These are phyloP conservation scores for Kockiozyma suomiensis DNA, from an alignment of 805 yeast genomes.

Conservation along the genomic window DNA sequence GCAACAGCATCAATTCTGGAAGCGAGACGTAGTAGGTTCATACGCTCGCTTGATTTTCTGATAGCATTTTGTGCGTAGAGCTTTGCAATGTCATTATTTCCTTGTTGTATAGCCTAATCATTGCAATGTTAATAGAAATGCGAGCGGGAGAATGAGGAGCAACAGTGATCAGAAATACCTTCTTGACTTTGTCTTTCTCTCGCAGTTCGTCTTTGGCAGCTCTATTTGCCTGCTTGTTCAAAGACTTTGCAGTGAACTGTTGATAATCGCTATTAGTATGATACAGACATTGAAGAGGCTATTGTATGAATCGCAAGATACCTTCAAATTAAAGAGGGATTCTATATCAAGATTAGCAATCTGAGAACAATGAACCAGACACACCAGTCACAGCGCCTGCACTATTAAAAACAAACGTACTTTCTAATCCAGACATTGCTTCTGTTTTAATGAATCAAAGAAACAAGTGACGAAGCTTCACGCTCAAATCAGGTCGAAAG, in stretches of 20 bases:
- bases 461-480: too few relatives aligned
- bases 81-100: conserved; percentile 88
- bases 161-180: conserved; percentile 42
- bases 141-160: too few relatives aligned
- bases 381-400: conserved; percentile 15
- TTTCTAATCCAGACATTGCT: conserved; percentile 49
- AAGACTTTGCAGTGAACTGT: conserved; percentile 88
- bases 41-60: conserved; percentile 82
- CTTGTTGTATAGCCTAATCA: conserved; percentile 66
- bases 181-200: conserved; percentile 87
- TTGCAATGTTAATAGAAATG: neutral
- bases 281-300: neutral
- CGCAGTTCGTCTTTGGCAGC: conserved; percentile 87
- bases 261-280: conserved; percentile 7
- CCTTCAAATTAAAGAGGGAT: conserved; percentile 66
- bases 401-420: conserved; percentile 39
- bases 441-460: too few relatives aligned
- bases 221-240: conserved; percentile 83
- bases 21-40: conserved; percentile 77
- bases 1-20: conserved; percentile 96
- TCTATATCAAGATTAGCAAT: conserved; percentile 42
- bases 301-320: conserved; percentile 34
- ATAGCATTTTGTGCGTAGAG: conserved; percentile 96
- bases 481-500: too few relatives aligned
- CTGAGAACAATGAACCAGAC: conserved; percentile 20